Conservation (phyloP, 202 grass and related monocot genomes). For the Setaria viridis region DNA sequence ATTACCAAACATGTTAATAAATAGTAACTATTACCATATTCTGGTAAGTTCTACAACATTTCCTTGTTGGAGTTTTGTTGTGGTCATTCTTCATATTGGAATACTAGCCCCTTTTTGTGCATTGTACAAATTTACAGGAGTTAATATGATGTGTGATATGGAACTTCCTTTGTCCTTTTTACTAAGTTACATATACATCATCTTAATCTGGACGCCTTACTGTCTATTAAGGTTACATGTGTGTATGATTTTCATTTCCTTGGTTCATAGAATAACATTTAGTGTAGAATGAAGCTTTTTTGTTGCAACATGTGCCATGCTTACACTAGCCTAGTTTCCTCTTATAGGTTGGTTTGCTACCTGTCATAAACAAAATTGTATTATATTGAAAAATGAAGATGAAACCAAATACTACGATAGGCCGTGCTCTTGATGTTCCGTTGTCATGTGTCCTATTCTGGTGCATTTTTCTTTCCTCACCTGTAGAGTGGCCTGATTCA, state of each 20-base stretch:
- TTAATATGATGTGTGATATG: conserved; percentile 9
- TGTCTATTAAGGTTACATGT: background rate
- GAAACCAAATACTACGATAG: background rate
- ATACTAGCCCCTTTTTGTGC: background rate
- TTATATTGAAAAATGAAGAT: conserved; percentile 10
- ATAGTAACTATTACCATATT: background rate
- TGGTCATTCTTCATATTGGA: conserved; percentile 6
- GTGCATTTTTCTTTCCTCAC: background rate
- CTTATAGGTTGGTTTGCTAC: conserved; percentile 10
- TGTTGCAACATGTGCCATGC: conserved; percentile 1
- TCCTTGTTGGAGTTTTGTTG: background rate
- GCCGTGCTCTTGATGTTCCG: background rate
- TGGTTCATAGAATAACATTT: background rate
- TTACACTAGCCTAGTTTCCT: background rate
- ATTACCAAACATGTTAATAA: background rate
- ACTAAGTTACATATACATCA: background rate
- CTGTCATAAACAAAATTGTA: conserved; percentile 8
- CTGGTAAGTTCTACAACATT: conserved; percentile 1
- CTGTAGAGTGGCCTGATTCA: background rate
- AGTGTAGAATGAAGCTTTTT: conserved; percentile 9
- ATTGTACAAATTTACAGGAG: conserved; percentile 16
- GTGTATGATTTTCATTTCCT: conserved; percentile 22
- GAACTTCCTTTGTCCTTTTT: background rate
- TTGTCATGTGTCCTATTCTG: background rate
- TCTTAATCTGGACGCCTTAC: conserved; percentile 9